These are phyloP conservation scores for Colletotrichum echinochloae DNA, from an alignment of 2,329 filamentous ascomycete genomes.

Conservation along the genomic window DNA sequence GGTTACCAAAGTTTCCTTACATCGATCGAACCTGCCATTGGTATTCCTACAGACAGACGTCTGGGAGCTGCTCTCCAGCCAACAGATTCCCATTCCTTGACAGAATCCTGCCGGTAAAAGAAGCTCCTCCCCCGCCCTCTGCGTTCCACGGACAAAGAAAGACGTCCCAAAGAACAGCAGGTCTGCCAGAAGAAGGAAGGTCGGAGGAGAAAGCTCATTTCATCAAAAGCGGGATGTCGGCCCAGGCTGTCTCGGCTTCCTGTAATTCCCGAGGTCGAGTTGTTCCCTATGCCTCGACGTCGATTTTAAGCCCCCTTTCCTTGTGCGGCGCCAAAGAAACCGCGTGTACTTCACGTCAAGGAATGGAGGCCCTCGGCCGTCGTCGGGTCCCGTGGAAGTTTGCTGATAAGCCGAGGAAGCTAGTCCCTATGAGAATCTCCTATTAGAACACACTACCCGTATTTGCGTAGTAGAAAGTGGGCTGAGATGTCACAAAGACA, in stretches of 20 bases:
- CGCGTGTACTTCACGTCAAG: not conserved
- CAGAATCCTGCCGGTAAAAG: too few relatives aligned
- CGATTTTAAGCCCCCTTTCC: not conserved
- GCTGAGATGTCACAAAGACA: not conserved
- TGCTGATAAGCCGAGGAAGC: not conserved
- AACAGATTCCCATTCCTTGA: not conserved
- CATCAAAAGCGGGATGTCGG: not conserved
- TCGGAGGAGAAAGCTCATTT: not conserved
- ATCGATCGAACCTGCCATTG: not conserved
- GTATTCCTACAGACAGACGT: not conserved
- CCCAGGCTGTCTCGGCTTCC: not conserved
- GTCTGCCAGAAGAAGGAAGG: not conserved
- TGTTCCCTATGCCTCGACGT: not conserved
- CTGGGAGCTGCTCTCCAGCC: not conserved
- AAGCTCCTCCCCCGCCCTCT: too few relatives aligned
- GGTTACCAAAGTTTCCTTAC: not conserved
- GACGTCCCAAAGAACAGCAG: not conserved
- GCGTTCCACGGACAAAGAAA: not conserved
- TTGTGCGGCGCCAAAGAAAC: too few relatives aligned
- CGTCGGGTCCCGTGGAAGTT: not conserved
- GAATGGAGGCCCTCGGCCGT: not conserved
- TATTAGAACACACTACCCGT: not conserved
- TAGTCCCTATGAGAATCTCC: not conserved
- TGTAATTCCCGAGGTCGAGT: not conserved
- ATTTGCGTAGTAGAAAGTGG: not conserved